Conservation (phyloP, 2,329 filamentous ascomycete species). For the Colletotrichum sp. region DNA sequence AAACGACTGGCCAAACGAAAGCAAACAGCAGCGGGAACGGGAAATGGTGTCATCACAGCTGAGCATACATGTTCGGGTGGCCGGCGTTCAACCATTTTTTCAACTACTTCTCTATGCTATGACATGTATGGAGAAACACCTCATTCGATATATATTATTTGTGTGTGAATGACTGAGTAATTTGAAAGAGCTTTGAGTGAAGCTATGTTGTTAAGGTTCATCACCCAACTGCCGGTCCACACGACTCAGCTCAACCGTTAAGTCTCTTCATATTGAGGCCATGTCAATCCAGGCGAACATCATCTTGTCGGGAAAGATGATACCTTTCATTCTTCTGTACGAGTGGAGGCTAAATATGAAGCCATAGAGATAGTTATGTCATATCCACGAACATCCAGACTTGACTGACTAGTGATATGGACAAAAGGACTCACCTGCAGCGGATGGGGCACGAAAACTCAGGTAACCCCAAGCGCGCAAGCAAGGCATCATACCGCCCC, state of each 20-base stretch:
- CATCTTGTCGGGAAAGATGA: rapidly evolving
- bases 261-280: background rate
- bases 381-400: background rate
- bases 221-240: background rate
- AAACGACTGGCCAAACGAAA: background rate
- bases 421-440: background rate
- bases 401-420: background rate
- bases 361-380: background rate
- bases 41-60: background rate
- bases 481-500: background rate
- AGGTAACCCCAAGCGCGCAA: background rate
- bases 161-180: background rate
- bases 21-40: background rate
- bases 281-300: background rate
- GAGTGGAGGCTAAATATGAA: background rate
- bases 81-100: background rate
- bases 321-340: background rate
- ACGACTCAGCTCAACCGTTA: background rate
- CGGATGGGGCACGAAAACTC: background rate
- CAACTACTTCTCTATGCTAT: background rate
- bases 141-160: background rate
- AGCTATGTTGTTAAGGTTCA: background rate
- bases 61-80: background rate
- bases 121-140: background rate
- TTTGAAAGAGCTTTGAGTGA: background rate